phyloP scores from a whole-genome alignment of 148 eudicot genomes.

The Nepenthes mirabilis region DNA sequence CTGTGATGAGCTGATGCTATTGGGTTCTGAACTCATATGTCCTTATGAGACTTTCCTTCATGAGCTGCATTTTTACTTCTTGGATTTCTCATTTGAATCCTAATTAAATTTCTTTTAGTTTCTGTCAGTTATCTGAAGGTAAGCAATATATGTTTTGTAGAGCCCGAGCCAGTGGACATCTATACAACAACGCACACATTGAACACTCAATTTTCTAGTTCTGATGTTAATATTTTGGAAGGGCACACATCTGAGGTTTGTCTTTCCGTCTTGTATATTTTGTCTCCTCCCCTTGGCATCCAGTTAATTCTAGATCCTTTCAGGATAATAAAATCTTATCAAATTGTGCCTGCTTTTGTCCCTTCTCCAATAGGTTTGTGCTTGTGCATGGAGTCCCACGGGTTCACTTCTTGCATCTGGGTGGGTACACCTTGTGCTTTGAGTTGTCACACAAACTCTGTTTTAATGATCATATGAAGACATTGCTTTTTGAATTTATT shows the following conservation, averaged over 20 bases:
- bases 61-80: no score
- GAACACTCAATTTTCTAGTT: conserved; percentile 33
- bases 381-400: conserved; percentile 67
- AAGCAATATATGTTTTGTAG: conserved; percentile 15
- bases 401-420: conserved; percentile 68
- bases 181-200: conserved; percentile 14
- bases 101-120: background rate
- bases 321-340: background rate
- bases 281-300: background rate
- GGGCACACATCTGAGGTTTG: conserved; percentile 69
- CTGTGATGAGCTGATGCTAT: no score
- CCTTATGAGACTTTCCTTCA: no score
- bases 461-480: no score
- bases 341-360: conserved; percentile 2
- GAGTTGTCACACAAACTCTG: background rate
- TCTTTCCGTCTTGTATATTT: background rate
- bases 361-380: conserved; percentile 37
- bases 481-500: no score
- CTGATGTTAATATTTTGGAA: conserved; percentile 41
- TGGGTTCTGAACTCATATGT: no score
- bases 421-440: conserved; percentile 14
- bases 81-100: background rate
- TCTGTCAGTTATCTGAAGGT: background rate
- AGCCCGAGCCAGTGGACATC: conserved; percentile 47
- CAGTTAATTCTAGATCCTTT: background rate